A percentile compares a stretch with the other conserved stretches of the same genome.
Evolutionary conservation across 495 filamentous ascomycete species (phyloP).

Genomic region (Penicillium paradoxum): DNA sequence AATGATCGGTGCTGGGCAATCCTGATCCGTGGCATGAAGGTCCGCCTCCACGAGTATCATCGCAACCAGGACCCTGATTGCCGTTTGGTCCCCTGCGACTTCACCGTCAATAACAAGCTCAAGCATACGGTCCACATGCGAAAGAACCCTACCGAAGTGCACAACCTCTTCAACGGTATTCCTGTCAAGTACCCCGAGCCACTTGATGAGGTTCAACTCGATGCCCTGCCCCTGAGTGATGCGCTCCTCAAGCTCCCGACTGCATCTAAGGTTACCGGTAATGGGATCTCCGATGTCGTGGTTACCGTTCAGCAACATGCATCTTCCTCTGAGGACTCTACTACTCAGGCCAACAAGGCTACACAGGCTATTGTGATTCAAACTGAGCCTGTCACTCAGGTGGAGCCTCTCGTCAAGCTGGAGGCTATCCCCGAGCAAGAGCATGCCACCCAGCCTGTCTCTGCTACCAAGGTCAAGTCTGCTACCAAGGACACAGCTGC

Average conservation of each 20-base stretch:
- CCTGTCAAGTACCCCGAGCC: background rate
- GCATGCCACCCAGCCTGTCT: background rate
- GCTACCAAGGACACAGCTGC: background rate
- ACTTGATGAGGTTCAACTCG: background rate
- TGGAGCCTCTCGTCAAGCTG: background rate
- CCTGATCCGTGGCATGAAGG: background rate
- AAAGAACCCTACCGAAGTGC: background rate
- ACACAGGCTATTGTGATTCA: background rate
- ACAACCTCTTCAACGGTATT: background rate
- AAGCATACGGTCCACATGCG: background rate
- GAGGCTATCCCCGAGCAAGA: background rate
- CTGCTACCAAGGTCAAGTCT: background rate
- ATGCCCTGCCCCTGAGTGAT: too few relatives aligned
- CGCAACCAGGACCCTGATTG: background rate
- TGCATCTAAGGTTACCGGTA: background rate
- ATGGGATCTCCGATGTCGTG: background rate
- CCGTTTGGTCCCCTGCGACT: background rate
- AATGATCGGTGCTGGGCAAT: constrained; percentile 2
- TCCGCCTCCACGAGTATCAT: background rate
- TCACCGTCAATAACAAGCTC: background rate
- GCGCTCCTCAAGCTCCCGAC: background rate
- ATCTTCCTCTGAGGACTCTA: background rate
- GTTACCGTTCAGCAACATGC: background rate
- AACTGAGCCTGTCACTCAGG: background rate
- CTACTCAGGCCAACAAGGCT: background rate